phyloP scores from a whole-genome alignment of 176 grass and related monocot genomes.

The Rhipidocladum racemiflorum region DNA sequence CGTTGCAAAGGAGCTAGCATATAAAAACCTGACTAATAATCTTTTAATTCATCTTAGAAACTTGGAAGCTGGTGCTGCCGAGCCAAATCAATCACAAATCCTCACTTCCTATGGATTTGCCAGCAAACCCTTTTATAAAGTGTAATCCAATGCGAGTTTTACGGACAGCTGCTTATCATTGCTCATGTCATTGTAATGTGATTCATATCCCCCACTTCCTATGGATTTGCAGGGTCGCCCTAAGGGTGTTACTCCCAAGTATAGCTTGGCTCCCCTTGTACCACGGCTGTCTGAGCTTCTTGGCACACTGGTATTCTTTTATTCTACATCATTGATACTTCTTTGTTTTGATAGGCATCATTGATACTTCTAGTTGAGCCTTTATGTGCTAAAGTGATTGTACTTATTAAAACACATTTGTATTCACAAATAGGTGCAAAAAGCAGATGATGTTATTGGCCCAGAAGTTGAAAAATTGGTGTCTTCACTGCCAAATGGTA shows the following conservation, averaged over 20 bases:
- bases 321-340: background rate
- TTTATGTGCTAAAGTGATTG: background rate
- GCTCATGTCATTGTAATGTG: background rate
- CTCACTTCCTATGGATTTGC: background rate
- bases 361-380: background rate
- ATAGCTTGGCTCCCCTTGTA: conserved; percentile 59
- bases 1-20: background rate
- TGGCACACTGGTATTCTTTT: conserved; percentile 47
- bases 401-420: background rate
- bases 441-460: conserved; percentile 62
- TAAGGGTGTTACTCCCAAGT: conserved; percentile 77
- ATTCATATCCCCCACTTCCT: conserved; percentile 4
- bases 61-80: background rate
- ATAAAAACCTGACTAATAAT: background rate
- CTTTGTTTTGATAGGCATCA: too few relatives aligned
- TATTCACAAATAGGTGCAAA: conserved; percentile 47
- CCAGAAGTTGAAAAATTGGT: conserved; percentile 67
- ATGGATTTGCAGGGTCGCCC: conserved; percentile 61
- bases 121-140: background rate
- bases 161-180: background rate
- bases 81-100: background rate
- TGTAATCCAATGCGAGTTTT: background rate
- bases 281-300: conserved; percentile 68
- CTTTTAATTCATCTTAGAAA: background rate
- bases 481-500: conserved; percentile 38